Conservation (phyloP, 2,329 filamentous ascomycete species). For the Zasmidium angulare region DNA sequence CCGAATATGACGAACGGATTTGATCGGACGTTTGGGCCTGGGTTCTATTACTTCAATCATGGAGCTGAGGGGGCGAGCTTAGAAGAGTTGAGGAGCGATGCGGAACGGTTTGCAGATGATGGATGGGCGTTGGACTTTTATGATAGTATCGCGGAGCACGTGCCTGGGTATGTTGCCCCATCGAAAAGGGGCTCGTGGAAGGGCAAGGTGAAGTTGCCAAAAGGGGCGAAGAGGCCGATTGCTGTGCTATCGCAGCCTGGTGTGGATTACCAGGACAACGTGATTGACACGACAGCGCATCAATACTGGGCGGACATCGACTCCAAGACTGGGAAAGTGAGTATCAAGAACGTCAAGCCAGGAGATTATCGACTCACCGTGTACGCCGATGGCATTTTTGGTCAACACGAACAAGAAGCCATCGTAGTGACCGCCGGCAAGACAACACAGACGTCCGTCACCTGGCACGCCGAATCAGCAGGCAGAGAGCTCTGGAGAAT, state of each 20-base stretch:
- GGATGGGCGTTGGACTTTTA: constrained; percentile 63
- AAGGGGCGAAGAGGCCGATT: constrained; percentile 52
- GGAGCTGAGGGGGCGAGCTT: constrained; percentile 49
- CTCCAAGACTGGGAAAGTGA: constrained; percentile 45
- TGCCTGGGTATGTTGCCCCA: constrained; percentile 60
- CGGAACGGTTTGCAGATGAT: constrained; percentile 51
- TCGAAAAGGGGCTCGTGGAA: constrained; percentile 53
- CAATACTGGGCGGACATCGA: constrained; percentile 63
- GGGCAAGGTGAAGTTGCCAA: constrained; percentile 53
- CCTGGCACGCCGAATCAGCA: constrained; percentile 56
- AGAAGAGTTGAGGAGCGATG: constrained; percentile 54
- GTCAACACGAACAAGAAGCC: constrained; percentile 57
- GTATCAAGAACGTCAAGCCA: constrained; percentile 55
- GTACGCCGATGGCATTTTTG: constrained; percentile 63
- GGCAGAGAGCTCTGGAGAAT: constrained; percentile 63
- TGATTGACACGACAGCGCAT: constrained; percentile 53
- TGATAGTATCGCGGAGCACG: constrained; percentile 60
- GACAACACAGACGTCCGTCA: constrained; percentile 40
- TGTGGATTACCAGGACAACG: constrained; percentile 61
- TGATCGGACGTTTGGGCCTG: constrained; percentile 64
- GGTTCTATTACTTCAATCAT: constrained; percentile 64
- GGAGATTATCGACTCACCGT: constrained; percentile 63
- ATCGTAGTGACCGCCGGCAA: constrained; percentile 46
- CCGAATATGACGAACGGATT: constrained; percentile 66
- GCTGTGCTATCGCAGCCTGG: constrained; percentile 56